These are phyloP conservation scores for Calvatia gigantea DNA, from an alignment of 768 basidiomycete genomes.

Conservation along the genomic window DNA sequence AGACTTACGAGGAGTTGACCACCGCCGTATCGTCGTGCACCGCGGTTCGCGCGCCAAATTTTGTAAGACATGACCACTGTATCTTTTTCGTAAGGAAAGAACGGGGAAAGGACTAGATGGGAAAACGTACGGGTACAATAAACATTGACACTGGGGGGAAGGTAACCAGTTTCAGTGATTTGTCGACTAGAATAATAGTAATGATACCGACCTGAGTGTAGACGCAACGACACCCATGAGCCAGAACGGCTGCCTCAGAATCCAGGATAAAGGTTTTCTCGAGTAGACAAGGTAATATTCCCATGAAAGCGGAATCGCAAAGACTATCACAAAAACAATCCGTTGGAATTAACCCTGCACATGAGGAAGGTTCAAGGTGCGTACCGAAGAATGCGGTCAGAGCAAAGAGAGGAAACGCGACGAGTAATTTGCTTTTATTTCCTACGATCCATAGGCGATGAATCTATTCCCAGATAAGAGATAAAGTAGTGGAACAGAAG, in stretches of 20 bases:
- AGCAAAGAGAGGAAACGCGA: conserved; percentile 1
- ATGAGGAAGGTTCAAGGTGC: background rate
- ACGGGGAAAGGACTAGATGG: background rate
- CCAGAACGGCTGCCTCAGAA: background rate
- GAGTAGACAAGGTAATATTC: conserved; percentile 5
- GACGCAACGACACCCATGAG: conserved; percentile 5
- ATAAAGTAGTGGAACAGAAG: no score
- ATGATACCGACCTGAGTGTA: background rate
- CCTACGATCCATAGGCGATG: conserved; percentile 5
- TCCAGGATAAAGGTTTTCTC: background rate
- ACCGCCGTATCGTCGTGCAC: background rate
- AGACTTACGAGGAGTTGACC: conserved; percentile 6
- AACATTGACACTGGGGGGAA: background rate
- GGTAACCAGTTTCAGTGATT: background rate
- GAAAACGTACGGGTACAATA: conserved; percentile 1
- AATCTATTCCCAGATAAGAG: background rate
- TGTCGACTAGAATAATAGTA: background rate
- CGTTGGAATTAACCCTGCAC: background rate
- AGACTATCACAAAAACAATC: background rate
- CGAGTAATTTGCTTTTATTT: background rate
- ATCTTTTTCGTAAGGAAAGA: background rate
- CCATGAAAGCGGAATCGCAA: conserved; percentile 5
- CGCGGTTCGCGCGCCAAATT: conserved; percentile 1
- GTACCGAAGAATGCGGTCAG: conserved; percentile 4
- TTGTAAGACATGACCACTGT: conserved; percentile 2